These are phyloP conservation scores for Angomonas ambiguus DNA, from an alignment of 208 protist genomes.

Conservation along the genomic window DNA sequence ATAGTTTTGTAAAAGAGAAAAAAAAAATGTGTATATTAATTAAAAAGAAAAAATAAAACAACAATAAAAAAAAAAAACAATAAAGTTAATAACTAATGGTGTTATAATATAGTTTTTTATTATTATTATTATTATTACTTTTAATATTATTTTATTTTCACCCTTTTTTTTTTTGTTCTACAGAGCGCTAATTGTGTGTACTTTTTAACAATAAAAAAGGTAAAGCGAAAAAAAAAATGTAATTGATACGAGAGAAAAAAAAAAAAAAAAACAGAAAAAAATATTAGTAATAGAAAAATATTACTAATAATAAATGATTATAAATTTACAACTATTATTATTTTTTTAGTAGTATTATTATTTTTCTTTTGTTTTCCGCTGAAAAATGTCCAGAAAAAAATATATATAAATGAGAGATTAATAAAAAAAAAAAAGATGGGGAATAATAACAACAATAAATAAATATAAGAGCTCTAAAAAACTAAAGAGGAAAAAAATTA, in stretches of 20 bases:
- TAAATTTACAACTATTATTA: neutral
- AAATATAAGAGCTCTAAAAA: too few species aligned
- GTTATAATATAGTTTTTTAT: neutral
- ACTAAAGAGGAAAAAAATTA: conserved; percentile 12
- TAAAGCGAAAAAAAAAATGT: neutral
- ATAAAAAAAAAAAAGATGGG: too few species aligned
- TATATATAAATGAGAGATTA: too few species aligned
- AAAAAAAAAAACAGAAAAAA: neutral
- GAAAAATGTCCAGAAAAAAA: conserved; percentile 9
- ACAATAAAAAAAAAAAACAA: conserved; percentile 12
- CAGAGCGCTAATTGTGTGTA: too few species aligned
- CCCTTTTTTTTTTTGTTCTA: neutral
- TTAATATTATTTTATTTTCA: neutral
- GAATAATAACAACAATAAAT: too few species aligned
- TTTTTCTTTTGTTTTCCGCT: neutral
- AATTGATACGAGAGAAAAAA: neutral
- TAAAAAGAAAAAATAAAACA: conserved; percentile 13
- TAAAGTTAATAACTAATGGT: neutral
- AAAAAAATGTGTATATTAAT: conserved; percentile 17
- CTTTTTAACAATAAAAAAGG: neutral
- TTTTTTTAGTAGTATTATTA: neutral
- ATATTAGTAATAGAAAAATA: too few species aligned
- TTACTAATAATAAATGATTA: too few species aligned
- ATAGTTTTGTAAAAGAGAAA: conserved; percentile 12
- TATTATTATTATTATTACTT: conserved; percentile 3